Percentiles rank a stretch among this genome's conserved stretches.
phyloP scores from a whole-genome alignment of 345 rosid genomes.

The Aquilaria yunnanensis region DNA sequence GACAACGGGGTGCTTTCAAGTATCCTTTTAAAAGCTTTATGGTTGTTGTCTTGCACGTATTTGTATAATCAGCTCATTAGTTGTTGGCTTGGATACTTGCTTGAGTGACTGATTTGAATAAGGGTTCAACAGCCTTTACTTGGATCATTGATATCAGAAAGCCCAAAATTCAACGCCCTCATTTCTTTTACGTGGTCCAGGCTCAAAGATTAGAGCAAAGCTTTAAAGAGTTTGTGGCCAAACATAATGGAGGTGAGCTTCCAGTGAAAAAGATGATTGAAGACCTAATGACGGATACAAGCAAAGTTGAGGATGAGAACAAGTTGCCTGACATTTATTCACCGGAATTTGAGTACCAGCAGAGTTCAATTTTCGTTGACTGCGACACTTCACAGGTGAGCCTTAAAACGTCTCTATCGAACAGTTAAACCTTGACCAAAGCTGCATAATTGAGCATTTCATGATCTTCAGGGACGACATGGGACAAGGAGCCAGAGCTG shows the following conservation, averaged over 20 bases:
- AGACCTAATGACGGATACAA: conserved; percentile 49
- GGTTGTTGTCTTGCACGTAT: not conserved
- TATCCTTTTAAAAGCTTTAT: too few species aligned
- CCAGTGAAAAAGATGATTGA: conserved; percentile 44
- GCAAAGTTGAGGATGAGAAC: conserved; percentile 35
- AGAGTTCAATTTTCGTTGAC: conserved; percentile 65
- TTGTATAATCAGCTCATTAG: not conserved
- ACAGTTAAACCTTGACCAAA: not conserved
- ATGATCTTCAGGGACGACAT: conserved; percentile 41
- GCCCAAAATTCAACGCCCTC: not conserved
- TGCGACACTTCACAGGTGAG: conserved; percentile 26
- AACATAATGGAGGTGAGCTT: conserved; percentile 32
- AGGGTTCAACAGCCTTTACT: not conserved
- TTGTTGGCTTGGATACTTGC: not conserved
- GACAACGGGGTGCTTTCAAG: too few species aligned
- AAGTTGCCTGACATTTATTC: conserved; percentile 34
- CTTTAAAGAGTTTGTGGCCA: conserved; percentile 33
- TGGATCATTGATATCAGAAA: not conserved
- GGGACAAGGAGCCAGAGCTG: conserved; percentile 76
- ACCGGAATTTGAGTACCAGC: conserved; percentile 33
- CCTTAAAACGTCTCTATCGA: not conserved
- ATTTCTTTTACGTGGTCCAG: conserved; percentile 20
- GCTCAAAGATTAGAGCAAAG: conserved; percentile 42
- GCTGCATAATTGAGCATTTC: not conserved
- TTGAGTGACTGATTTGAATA: not conserved